Conservation (phyloP, 352 stramenopile genomes). For the Pythium scleroteichum region DNA sequence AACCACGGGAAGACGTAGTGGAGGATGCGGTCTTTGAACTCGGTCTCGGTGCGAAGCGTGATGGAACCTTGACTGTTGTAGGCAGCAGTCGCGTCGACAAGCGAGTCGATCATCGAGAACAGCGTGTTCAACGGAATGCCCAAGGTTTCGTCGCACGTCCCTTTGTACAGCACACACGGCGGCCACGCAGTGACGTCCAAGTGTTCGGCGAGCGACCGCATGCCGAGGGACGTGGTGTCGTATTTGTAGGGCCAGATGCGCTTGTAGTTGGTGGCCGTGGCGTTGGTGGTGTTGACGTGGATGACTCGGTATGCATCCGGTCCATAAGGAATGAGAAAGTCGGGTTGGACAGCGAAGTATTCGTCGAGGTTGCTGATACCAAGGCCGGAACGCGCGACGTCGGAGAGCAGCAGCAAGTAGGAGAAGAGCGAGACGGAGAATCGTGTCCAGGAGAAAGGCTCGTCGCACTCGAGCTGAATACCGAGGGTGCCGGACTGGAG, state of each 20-base stretch:
- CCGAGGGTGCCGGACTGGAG: not conserved
- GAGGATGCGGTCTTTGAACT: constrained; percentile 22
- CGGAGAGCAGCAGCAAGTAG: constrained; percentile 22
- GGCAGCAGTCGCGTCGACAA: constrained; percentile 6
- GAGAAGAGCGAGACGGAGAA: constrained; percentile 23
- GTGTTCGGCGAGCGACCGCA: constrained; percentile 13
- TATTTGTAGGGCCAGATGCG: constrained; percentile 24
- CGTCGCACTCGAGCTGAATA: constrained; percentile 4
- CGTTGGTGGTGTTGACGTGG: constrained; percentile 17
- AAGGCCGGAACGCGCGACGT: constrained; percentile 19
- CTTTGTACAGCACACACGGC: constrained; percentile 19
- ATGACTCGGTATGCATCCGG: constrained; percentile 10
- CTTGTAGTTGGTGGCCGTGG: not conserved
- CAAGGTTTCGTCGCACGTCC: constrained; percentile 2
- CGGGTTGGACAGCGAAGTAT: constrained; percentile 9
- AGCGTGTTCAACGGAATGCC: not conserved
- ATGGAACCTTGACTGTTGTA: not conserved
- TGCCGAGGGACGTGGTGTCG: constrained; percentile 25
- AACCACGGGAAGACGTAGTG: constrained; percentile 26
- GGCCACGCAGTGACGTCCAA: constrained; percentile 11
- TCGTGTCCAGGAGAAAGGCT: constrained; percentile 21
- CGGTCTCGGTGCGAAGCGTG: constrained; percentile 5
- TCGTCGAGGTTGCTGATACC: constrained; percentile 2
- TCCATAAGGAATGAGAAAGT: constrained; percentile 3
- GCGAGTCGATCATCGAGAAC: constrained; percentile 11